Conservation (phyloP, 352 stramenopile genomes). For the Globisporangium canariense region DNA sequence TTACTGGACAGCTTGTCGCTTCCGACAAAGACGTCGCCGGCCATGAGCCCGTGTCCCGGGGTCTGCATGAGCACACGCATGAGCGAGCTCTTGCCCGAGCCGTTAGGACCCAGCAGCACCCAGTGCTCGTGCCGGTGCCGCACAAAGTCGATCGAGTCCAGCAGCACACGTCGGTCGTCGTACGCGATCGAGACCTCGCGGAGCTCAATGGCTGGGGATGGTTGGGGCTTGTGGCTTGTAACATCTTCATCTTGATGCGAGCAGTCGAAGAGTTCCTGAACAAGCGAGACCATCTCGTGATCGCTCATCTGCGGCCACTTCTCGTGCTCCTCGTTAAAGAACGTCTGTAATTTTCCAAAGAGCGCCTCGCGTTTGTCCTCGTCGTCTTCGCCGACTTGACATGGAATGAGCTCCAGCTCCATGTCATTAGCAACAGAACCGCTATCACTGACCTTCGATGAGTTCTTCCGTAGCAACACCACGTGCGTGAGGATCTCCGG, state of each 20-base stretch:
- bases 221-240: not conserved
- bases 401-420: slow-evolving; percentile 36
- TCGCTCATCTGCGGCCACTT: slow-evolving; percentile 34
- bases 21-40: slow-evolving; percentile 37
- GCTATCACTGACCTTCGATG: not conserved
- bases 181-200: slow-evolving; percentile 61
- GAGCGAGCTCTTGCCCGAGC: slow-evolving; percentile 74
- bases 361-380: slow-evolving; percentile 20
- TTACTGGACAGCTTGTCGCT: slow-evolving; percentile 12
- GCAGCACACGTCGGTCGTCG: slow-evolving; percentile 40
- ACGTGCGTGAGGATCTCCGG: slow-evolving; percentile 74
- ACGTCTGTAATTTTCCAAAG: slow-evolving; percentile 31
- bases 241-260: not conserved
- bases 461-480: slow-evolving; percentile 36
- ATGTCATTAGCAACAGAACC: not conserved
- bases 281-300: slow-evolving; percentile 28
- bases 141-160: slow-evolving; percentile 52
- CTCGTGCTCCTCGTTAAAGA: slow-evolving; percentile 34
- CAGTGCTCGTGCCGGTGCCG: slow-evolving; percentile 56
- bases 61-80: slow-evolving; percentile 71
- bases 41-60: slow-evolving; percentile 40
- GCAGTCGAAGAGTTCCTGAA: slow-evolving; percentile 38
- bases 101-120: slow-evolving; percentile 66
- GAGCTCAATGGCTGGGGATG: slow-evolving; percentile 31
- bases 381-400: slow-evolving; percentile 25